A percentile compares a stretch with the other conserved stretches of the same genome.
Conservation (phyloP, 331 rosid genomes). For the Stylosanthes scabra region DNA sequence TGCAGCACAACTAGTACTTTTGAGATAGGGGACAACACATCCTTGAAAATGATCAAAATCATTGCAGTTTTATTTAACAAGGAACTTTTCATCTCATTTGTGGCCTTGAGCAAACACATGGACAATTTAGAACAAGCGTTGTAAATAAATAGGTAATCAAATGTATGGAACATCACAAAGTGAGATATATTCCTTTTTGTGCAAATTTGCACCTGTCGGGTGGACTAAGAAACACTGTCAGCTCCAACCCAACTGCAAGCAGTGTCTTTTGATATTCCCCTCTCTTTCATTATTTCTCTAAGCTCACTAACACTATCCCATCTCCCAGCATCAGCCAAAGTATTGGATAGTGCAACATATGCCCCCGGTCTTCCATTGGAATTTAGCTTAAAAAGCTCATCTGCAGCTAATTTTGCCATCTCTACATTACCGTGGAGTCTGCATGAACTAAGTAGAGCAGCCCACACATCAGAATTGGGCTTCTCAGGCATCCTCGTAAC, state of each 20-base stretch:
- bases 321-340: conserved; percentile 86
- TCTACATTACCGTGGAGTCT: conserved; percentile 73
- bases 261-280: conserved; percentile 70
- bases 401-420: conserved; percentile 77
- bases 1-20: not conserved
- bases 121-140: not conserved
- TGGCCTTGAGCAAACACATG: not conserved
- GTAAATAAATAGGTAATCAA: not conserved
- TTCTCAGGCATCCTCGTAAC: conserved; percentile 66
- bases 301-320: conserved; percentile 91
- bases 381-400: conserved; percentile 79
- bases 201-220: conserved; percentile 4
- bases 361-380: conserved; percentile 79
- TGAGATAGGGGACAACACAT: not conserved
- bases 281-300: conserved; percentile 79
- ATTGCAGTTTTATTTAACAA: not conserved
- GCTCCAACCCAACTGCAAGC: conserved; percentile 78
- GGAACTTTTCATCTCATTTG: not conserved
- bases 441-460: conserved; percentile 88
- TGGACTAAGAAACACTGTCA: conserved; percentile 44
- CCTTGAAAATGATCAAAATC: not conserved
- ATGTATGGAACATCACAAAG: not conserved
- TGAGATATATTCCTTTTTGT: not conserved
- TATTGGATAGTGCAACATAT: conserved; percentile 81
- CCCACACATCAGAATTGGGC: conserved; percentile 92